Base-by-base conservation (phyloP, 1,284 basidiomycete species). In the Ustanciosporium gigantosporum region DNA sequence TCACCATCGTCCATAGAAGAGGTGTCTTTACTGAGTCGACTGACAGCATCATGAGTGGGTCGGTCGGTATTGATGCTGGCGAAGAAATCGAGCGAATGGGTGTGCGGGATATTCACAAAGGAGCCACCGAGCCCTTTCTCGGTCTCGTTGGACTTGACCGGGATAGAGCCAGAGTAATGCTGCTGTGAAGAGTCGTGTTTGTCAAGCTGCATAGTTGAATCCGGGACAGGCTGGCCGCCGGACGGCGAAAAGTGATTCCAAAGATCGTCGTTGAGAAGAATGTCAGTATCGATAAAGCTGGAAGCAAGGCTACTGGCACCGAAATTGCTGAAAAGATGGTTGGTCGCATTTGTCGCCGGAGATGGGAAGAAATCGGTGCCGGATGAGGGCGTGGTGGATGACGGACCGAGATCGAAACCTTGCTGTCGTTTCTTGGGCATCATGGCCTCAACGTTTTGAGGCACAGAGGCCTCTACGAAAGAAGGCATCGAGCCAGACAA, bases 221-320 rank as follows among this genome's bases (percentile, higher is more conserved):
- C 11, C 8, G 9, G 9, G 9, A 19, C 9, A 13, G 32, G 32
- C 6, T 44, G 36, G 27, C 37, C 43, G 24, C 51, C 36, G 8
- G 46, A 55, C n/a, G 50, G 46, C 1, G 64, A 57, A 25, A 66
- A 52, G 29, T 61, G 52, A 25, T 42, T 55, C 66, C 66, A 68
- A 6, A 68, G 53, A 20, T 68, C 61, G 32, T 68, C 57, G 25
- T 61, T 68, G 41, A 68, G 50, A n/a, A 68, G 46, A 24, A 66
- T 61, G 22, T 68, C 61, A 21, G 62, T 68, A 31, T 68, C 66
- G 36, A 68, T 68, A 39, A 66, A 66, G 57, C 57, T 66, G 29
- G 43, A 60, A 15, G 62, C 40, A 9, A 66, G 43, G 15, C 56
- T 57, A 31, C 50, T 52, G 25, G 46, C 39, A 24, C 56, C 45